Evolutionary conservation across 208 protist genomes (phyloP).

Genomic region (Trypanosoma melophagium): DNA sequence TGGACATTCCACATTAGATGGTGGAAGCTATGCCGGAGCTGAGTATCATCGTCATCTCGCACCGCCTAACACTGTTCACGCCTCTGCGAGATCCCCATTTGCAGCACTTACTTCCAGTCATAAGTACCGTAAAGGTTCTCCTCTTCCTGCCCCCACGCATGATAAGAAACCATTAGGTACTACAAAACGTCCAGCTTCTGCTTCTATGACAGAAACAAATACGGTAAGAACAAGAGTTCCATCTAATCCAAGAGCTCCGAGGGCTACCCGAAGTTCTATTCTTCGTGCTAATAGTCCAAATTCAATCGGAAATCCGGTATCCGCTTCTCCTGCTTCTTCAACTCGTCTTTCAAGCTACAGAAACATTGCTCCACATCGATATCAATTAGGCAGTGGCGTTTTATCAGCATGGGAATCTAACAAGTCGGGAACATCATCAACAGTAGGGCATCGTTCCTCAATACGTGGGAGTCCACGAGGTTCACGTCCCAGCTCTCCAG

Average conservation of each 20-base stretch:
- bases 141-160: conserved; percentile 56
- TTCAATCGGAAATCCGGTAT: neutral
- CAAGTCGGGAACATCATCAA: conserved; percentile 10
- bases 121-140: conserved; percentile 83
- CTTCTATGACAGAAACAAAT: neutral
- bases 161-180: conserved; percentile 29
- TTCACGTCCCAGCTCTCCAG: conserved; percentile 24
- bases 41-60: conserved; percentile 22
- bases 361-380: conserved; percentile 57
- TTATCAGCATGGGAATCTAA: conserved; percentile 20
- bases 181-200: conserved; percentile 8
- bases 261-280: conserved; percentile 14
- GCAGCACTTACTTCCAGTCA: conserved; percentile 67
- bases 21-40: conserved; percentile 5
- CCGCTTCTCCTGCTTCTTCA: conserved; percentile 5
- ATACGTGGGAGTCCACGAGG: conserved; percentile 21
- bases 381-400: conserved; percentile 10
- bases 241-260: conserved; percentile 9
- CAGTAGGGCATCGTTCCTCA: conserved; percentile 19
- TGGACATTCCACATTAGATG: conserved; percentile 27
- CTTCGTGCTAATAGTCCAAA: conserved; percentile 19
- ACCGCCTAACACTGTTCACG: conserved; percentile 25
- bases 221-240: conserved; percentile 18
- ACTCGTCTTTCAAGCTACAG: conserved; percentile 44
- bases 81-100: conserved; percentile 50